Conservation (phyloP, 345 rosid genomes). For the Lumnitzera racemosa region DNA sequence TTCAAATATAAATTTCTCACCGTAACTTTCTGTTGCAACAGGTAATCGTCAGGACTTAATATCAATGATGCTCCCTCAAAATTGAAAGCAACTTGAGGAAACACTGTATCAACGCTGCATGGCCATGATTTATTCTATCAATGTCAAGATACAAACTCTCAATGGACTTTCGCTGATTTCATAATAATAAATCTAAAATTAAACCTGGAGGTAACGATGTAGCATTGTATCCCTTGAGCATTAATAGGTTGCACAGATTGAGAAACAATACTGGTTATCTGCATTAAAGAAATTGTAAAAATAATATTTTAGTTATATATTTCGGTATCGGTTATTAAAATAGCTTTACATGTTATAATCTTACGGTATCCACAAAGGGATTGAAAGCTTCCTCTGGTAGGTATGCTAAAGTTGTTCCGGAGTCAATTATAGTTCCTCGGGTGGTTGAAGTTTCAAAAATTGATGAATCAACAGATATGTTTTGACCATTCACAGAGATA, state of each 20-base stretch:
- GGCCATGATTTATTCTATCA: no score
- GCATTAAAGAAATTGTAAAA: conserved; percentile 15
- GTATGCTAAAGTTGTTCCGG: conserved; percentile 97
- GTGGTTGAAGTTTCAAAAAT: conserved; percentile 63
- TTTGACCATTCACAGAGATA: conserved; percentile 69
- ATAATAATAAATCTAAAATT: conserved; percentile 10
- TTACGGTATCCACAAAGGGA: conserved; percentile 70
- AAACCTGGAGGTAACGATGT: conserved; percentile 57
- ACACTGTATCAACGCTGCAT: conserved; percentile 49
- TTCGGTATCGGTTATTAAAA: neutral
- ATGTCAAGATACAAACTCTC: conserved; percentile 7
- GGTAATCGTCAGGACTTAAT: conserved; percentile 71
- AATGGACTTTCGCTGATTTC: neutral
- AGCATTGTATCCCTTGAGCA: conserved; percentile 61
- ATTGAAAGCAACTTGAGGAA: conserved; percentile 88
- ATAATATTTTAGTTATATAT: neutral
- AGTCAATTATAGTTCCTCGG: conserved; percentile 86
- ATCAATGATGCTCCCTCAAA: conserved; percentile 85
- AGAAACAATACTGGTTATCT: conserved; percentile 62
- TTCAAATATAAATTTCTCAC: conserved; percentile 30
- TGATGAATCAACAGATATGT: conserved; percentile 55
- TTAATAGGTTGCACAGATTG: conserved; percentile 48
- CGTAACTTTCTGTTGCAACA: conserved; percentile 58
- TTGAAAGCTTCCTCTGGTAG: conserved; percentile 69
- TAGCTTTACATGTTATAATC: conserved; percentile 11